phyloP scores from a whole-genome alignment of 805 yeast species.

The Saturnispora ahearnii region DNA sequence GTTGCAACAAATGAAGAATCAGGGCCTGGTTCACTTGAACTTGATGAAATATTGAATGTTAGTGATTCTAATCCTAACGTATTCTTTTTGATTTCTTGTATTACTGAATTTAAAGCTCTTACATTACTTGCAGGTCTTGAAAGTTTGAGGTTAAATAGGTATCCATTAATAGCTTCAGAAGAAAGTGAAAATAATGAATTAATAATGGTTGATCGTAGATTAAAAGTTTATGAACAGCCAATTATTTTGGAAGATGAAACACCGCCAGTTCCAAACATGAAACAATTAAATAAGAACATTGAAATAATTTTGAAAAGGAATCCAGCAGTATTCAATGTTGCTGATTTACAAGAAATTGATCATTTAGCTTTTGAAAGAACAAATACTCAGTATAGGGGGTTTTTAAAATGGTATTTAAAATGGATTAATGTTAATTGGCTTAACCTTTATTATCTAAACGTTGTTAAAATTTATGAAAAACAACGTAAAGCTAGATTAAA shows the following conservation, averaged over 20 bases:
- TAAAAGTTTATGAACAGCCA: constrained; percentile 5
- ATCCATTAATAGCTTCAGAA: not conserved
- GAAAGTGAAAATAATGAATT: not conserved
- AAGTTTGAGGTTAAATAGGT: constrained; percentile 8
- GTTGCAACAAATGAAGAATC: constrained; percentile 9
- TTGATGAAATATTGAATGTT: constrained; percentile 13
- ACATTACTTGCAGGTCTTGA: constrained; percentile 13
- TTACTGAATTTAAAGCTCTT: constrained; percentile 13
- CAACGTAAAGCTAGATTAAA: constrained; percentile 19
- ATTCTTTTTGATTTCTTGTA: constrained; percentile 9
- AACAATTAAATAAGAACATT: constrained; percentile 18
- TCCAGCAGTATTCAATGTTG: constrained; percentile 29
- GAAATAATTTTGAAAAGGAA: constrained; percentile 25
- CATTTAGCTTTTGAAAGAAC: constrained; percentile 35
- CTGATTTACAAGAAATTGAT: constrained; percentile 37
- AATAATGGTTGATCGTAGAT: constrained; percentile 2
- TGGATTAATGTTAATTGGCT: constrained; percentile 44
- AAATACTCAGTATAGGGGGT: constrained; percentile 18
- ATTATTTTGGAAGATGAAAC: constrained; percentile 10
- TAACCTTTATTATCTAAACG: constrained; percentile 46
- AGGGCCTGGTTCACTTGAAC: constrained; percentile 20
- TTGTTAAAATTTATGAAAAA: constrained; percentile 29
- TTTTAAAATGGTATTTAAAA: constrained; percentile 38
- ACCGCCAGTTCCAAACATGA: constrained; percentile 23
- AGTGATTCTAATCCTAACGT: constrained; percentile 3